Conservation (phyloP, 768 basidiomycete genomes). For the Auricularia cornea region DNA sequence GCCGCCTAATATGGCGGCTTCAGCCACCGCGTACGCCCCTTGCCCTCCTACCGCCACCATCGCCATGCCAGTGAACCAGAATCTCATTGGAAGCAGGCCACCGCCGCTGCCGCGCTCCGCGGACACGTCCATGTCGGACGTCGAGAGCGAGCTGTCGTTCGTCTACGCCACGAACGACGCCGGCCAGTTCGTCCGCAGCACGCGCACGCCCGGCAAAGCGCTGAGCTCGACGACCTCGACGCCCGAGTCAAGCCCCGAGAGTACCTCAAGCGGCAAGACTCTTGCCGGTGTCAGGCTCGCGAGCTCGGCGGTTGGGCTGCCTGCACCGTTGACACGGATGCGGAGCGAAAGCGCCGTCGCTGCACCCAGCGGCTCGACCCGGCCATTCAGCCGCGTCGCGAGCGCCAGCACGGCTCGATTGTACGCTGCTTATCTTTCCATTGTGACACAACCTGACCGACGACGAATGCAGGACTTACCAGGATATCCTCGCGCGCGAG, state of each 20-base stretch:
- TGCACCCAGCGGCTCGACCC: neutral
- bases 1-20: too few relatives aligned
- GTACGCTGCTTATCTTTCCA: neutral
- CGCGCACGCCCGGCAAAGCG: slow-evolving; percentile 27
- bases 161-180: slow-evolving; percentile 50
- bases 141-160: slow-evolving; percentile 39
- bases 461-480: too few relatives aligned
- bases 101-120: neutral
- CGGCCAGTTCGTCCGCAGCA: slow-evolving; percentile 48
- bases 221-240: neutral
- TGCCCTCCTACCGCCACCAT: too few relatives aligned
- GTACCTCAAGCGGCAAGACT: neutral
- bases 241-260: neutral
- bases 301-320: neutral
- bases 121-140: neutral
- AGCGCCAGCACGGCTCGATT: neutral
- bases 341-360: neutral
- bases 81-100: too few relatives aligned
- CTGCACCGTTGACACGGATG: neutral
- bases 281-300: too few relatives aligned
- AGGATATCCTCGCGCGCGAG: neutral
- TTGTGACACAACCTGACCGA: too few relatives aligned
- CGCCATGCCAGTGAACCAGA: too few relatives aligned
- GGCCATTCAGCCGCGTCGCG: neutral
- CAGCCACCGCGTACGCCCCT: too few relatives aligned